Conservation (phyloP, 768 basidiomycete species). For the Suillus luteus region DNA sequence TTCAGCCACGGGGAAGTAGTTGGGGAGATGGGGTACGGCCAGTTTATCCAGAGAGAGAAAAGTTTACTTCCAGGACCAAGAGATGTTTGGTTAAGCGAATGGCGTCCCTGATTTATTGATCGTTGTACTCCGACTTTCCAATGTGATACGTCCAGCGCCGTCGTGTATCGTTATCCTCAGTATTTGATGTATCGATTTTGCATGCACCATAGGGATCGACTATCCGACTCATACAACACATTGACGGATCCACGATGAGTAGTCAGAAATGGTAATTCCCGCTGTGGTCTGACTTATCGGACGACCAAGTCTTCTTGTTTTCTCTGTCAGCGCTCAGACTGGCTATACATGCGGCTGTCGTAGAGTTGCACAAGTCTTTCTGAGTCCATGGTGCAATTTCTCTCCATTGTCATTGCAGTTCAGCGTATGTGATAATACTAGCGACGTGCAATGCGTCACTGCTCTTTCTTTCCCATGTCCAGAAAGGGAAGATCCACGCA, state of each 20-base stretch:
- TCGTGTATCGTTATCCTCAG: background rate
- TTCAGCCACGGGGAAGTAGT: conserved; percentile 20
- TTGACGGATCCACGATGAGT: background rate
- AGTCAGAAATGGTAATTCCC: background rate
- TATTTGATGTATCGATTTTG: background rate
- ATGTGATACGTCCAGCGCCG: background rate
- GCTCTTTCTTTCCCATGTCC: background rate
- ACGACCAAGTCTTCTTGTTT: background rate
- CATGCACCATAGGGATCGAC: background rate
- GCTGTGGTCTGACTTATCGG: background rate
- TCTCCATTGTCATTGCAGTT: background rate
- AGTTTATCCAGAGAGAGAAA: conserved; percentile 13
- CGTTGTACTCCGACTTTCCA: no score
- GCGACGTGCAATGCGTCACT: background rate
- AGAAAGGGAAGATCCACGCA: background rate
- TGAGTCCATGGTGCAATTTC: background rate
- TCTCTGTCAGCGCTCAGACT: background rate
- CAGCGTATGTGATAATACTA: background rate
- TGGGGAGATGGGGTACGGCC: conserved; percentile 16
- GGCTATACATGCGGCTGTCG: no score
- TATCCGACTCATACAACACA: background rate
- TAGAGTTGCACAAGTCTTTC: no score
- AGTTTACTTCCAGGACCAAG: conserved; percentile 15
- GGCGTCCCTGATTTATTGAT: conserved; percentile 9
- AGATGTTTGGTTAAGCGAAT: conserved; percentile 16